Percentiles rank a stretch among this genome's conserved stretches.
phyloP scores from a whole-genome alignment of 192 early-diverging fungal genomes.

The Spinellus fusiger region DNA sequence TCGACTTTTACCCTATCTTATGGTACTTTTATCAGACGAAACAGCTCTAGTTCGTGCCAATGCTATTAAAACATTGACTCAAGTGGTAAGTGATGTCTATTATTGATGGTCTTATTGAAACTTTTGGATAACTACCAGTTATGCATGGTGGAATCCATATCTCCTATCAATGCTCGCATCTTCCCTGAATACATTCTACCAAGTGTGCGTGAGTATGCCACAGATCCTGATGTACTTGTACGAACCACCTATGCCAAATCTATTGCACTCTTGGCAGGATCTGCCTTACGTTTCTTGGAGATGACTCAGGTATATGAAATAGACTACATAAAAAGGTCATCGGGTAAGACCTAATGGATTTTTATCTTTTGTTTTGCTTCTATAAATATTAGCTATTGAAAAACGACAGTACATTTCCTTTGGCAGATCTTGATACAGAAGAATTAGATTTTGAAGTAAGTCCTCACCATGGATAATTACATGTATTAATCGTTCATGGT shows the following conservation, averaged over 20 bases:
- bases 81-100: constrained; percentile 47
- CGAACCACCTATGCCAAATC: constrained; percentile 79
- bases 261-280: constrained; percentile 74
- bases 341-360: background rate
- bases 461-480: background rate
- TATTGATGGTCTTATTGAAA: background rate
- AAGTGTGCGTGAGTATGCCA: constrained; percentile 58
- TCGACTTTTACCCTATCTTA: constrained; percentile 73
- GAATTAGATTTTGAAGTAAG: constrained; percentile 46
- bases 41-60: constrained; percentile 53
- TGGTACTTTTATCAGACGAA: constrained; percentile 59
- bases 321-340: constrained; percentile 4
- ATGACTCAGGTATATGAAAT: constrained; percentile 58
- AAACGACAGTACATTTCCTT: constrained; percentile 38
- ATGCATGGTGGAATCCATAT: constrained; percentile 66
- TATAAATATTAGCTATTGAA: constrained; percentile 46
- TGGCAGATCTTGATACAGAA: constrained; percentile 33
- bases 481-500: constrained; percentile 7
- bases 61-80: constrained; percentile 59
- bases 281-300: constrained; percentile 66
- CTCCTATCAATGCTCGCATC: constrained; percentile 76
- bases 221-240: constrained; percentile 71
- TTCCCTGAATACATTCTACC: constrained; percentile 91
- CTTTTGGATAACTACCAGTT: constrained; percentile 51
- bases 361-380: background rate